These are phyloP conservation scores for Komagataea norvegica DNA, from an alignment of 1,139 yeast species.

Conservation along the genomic window DNA sequence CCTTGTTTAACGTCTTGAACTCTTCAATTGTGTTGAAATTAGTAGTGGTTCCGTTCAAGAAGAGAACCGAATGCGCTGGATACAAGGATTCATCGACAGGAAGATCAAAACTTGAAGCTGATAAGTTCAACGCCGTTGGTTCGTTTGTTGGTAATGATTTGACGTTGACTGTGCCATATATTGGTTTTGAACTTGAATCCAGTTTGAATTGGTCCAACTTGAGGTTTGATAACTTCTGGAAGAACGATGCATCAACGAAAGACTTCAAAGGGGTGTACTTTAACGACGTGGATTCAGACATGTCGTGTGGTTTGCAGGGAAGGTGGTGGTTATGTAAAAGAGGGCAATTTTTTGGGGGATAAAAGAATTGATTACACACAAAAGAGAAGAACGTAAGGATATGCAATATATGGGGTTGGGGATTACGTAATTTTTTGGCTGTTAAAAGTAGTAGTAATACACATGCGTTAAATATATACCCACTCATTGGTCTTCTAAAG, in stretches of 20 bases:
- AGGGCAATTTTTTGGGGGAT: too few species aligned
- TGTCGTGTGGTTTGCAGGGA: too few species aligned
- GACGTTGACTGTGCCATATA: slow-evolving; percentile 29
- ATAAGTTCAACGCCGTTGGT: slow-evolving; percentile 21
- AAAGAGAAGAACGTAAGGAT: too few species aligned
- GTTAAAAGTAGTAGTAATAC: too few species aligned
- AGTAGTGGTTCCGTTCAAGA: slow-evolving; percentile 38
- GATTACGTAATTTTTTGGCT: too few species aligned
- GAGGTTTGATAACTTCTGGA: slow-evolving; percentile 60
- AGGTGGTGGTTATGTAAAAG: too few species aligned
- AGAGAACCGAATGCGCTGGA: slow-evolving; percentile 25
- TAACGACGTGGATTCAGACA: slow-evolving; percentile 21
- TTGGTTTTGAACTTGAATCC: slow-evolving; percentile 26
- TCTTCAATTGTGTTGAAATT: slow-evolving; percentile 85
- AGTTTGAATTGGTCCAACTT: slow-evolving; percentile 63
- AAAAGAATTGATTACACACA: too few species aligned
- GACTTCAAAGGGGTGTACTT: slow-evolving; percentile 59
- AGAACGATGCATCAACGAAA: slow-evolving; percentile 82
- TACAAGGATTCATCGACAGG: slow-evolving; percentile 13
- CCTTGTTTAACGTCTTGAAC: slow-evolving; percentile 66
- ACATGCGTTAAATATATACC: too few species aligned
- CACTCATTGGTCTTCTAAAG: slow-evolving; percentile 52
- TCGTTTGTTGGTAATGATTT: slow-evolving; percentile 19
- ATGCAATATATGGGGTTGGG: too few species aligned
- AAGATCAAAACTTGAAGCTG: slow-evolving; percentile 23